These are phyloP conservation scores for Ampelocalamus luodianensis DNA, from an alignment of 176 grass and related monocot genomes.

Conservation along the genomic window DNA sequence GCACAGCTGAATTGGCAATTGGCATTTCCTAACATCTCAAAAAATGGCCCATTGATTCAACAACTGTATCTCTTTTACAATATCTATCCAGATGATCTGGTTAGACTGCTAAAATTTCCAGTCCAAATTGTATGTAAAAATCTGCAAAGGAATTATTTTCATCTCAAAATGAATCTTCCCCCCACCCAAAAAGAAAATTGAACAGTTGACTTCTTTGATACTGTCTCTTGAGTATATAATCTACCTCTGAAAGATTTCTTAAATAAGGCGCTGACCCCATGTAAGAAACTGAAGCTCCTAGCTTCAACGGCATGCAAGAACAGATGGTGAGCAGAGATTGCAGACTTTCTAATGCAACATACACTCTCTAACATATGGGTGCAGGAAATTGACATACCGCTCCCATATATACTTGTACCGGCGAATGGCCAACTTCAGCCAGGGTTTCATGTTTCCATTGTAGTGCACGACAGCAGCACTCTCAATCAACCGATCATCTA, in stretches of 20 bases:
- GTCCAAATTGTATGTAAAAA: slow-evolving; percentile 64
- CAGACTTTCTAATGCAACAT: slow-evolving; percentile 58
- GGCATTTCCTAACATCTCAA: slow-evolving; percentile 50
- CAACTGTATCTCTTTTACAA: slow-evolving; percentile 62
- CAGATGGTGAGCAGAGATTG: slow-evolving; percentile 42
- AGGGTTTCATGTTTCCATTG: slow-evolving; percentile 97
- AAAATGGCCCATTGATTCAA: slow-evolving; percentile 47
- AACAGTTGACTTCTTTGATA: slow-evolving; percentile 64
- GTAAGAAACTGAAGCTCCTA: slow-evolving; percentile 51
- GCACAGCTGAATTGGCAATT: slow-evolving; percentile 50
- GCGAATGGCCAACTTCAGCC: slow-evolving; percentile 89
- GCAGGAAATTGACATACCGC: slow-evolving; percentile 71
- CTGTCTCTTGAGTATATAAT: slow-evolving; percentile 66
- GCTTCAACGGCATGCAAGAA: slow-evolving; percentile 51
- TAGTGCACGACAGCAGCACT: slow-evolving; percentile 95
- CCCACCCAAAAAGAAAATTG: slow-evolving; percentile 59
- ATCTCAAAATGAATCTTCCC: slow-evolving; percentile 70
- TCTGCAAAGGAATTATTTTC: slow-evolving; percentile 68
- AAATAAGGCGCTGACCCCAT: slow-evolving; percentile 52
- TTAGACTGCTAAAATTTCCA: slow-evolving; percentile 60
- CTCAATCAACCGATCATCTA: slow-evolving; percentile 96
- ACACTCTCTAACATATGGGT: slow-evolving; percentile 71
- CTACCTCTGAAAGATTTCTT: slow-evolving; percentile 58
- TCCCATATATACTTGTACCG: slow-evolving; percentile 92
- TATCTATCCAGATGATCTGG: slow-evolving; percentile 65